phyloP scores from a whole-genome alignment of 2,329 filamentous ascomycete species.

The Scedosporium dehoogii region DNA sequence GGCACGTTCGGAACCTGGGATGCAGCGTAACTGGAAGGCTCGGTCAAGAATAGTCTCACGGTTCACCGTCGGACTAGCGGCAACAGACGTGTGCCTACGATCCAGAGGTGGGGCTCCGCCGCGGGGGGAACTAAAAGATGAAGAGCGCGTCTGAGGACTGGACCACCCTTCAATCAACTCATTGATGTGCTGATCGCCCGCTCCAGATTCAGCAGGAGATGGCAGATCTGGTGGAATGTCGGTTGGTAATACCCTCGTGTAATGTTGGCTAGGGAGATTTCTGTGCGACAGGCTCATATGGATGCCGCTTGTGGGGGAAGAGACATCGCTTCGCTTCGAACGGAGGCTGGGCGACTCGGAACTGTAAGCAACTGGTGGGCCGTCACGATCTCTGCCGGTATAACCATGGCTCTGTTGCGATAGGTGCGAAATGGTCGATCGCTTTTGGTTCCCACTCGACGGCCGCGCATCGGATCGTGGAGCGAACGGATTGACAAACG shows the following conservation, averaged over 20 bases:
- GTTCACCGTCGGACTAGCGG: slow-evolving; percentile 40
- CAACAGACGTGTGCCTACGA: slow-evolving; percentile 25
- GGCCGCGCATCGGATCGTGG: slow-evolving; percentile 22
- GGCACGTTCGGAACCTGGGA: slow-evolving; percentile 48
- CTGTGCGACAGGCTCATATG: slow-evolving; percentile 26
- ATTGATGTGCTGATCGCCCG: slow-evolving; percentile 39
- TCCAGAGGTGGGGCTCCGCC: slow-evolving; percentile 43
- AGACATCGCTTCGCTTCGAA: slow-evolving; percentile 53
- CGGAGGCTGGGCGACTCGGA: slow-evolving; percentile 52
- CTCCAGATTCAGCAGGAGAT: slow-evolving; percentile 40
- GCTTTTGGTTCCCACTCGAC: slow-evolving; percentile 36
- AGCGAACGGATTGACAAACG: slow-evolving; percentile 44
- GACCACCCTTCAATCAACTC: slow-evolving; percentile 54
- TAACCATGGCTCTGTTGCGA: slow-evolving; percentile 24
- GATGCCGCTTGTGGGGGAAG: slow-evolving; percentile 43
- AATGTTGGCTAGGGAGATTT: slow-evolving; percentile 33
- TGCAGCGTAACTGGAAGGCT: slow-evolving; percentile 53
- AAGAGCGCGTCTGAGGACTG: slow-evolving; percentile 43
- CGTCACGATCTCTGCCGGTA: slow-evolving; percentile 31
- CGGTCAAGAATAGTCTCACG: slow-evolving; percentile 59
- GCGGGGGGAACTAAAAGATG: slow-evolving; percentile 46
- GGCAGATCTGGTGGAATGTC: slow-evolving; percentile 46
- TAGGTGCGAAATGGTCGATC: slow-evolving; percentile 26
- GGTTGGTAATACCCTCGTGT: slow-evolving; percentile 39
- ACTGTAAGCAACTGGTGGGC: slow-evolving; percentile 40